Percentiles rank a stretch among this genome's conserved stretches.
Conservation (phyloP, 345 rosid species). For the Sisymbrium irio region DNA sequence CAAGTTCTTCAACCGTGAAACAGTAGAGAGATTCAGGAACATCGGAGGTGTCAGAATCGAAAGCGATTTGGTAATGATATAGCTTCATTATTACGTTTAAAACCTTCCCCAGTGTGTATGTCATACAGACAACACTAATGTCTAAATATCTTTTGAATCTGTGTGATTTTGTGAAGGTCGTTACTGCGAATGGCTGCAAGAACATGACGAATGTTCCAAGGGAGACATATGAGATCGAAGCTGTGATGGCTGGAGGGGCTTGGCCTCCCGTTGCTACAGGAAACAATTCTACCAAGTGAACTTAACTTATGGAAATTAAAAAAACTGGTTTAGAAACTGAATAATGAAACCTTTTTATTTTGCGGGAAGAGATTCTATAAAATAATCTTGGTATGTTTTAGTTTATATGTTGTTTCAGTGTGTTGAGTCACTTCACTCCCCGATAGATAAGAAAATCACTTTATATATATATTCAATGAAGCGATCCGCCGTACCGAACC, state of each 20-base stretch:
- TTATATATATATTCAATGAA: neutral
- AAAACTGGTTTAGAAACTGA: neutral
- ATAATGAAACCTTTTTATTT: neutral
- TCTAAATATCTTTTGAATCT: neutral
- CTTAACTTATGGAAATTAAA: neutral
- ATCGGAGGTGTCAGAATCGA: conserved; percentile 96
- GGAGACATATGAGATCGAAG: conserved; percentile 68
- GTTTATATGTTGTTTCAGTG: neutral
- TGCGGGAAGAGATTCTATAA: neutral
- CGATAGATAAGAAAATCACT: neutral
- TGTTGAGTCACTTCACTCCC: neutral
- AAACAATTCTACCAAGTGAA: conserved; percentile 26
- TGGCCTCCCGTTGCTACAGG: conserved; percentile 46
- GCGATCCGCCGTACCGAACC: neutral
- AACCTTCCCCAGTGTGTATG: neutral
- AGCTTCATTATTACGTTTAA: neutral
- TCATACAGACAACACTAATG: neutral
- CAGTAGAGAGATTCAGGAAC: conserved; percentile 52
- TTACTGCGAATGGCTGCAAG: conserved; percentile 64
- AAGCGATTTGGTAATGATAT: conserved; percentile 72
- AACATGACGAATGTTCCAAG: conserved; percentile 85
- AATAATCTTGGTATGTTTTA: neutral
- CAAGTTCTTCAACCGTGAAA: conserved; percentile 60
- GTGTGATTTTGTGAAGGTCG: conserved; percentile 38
- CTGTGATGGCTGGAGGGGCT: conserved; percentile 80